These are phyloP conservation scores for Blastocladiella britannica DNA, from an alignment of 192 early-diverging fungal species.

Conservation along the genomic window DNA sequence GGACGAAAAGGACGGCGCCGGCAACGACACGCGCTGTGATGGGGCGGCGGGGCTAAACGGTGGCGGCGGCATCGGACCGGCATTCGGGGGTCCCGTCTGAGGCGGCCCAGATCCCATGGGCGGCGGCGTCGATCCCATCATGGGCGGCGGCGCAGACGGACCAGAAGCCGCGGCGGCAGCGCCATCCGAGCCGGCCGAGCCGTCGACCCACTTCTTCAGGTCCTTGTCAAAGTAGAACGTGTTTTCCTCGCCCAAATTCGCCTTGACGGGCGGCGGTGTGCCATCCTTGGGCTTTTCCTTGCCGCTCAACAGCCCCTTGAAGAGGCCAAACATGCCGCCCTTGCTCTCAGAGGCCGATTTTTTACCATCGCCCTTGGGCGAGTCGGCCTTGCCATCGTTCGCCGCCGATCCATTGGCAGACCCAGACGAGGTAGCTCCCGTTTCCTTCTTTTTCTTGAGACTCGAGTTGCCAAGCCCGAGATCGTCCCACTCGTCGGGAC, in stretches of 20 bases:
- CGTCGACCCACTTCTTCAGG: slow-evolving; percentile 74
- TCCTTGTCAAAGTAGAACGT: slow-evolving; percentile 72
- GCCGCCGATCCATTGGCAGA: too few relatives aligned
- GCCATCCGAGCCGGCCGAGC: slow-evolving; percentile 20
- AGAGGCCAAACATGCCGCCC: slow-evolving; percentile 3
- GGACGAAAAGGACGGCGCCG: too few relatives aligned
- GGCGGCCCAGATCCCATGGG: too few relatives aligned
- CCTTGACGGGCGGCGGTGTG: slow-evolving; percentile 33
- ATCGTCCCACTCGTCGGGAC: slow-evolving; percentile 35
- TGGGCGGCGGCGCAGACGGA: background rate
- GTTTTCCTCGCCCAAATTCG: slow-evolving; percentile 68
- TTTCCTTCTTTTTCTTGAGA: slow-evolving; percentile 13
- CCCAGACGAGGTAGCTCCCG: slow-evolving; percentile 4
- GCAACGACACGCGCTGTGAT: too few relatives aligned
- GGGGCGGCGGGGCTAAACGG: too few relatives aligned
- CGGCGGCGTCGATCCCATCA: background rate
- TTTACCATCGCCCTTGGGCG: background rate
- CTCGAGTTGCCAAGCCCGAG: slow-evolving; percentile 37
- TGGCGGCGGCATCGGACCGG: too few relatives aligned
- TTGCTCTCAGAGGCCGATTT: background rate
- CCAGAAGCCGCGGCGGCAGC: background rate
- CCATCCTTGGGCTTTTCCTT: slow-evolving; percentile 12
- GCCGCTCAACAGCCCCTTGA: slow-evolving; percentile 22
- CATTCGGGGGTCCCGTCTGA: too few relatives aligned
- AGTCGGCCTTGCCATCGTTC: background rate